phyloP scores from a whole-genome alignment of 2,329 filamentous ascomycete species.

The Venturia nashicola region DNA sequence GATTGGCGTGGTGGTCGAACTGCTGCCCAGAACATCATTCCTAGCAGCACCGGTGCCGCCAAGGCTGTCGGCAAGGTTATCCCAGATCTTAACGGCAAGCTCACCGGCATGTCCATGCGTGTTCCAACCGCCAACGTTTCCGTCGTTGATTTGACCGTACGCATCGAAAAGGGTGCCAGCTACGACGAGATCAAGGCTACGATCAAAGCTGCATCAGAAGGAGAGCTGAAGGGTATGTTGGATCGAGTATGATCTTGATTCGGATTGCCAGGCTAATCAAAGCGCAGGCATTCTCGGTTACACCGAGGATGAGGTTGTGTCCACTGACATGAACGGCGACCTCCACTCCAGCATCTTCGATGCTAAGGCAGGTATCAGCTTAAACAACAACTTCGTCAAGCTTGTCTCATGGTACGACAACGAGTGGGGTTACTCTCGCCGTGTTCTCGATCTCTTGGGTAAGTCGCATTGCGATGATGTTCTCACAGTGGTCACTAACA shows the following conservation, averaged over 20 bases:
- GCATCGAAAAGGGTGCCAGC: constrained; percentile 76
- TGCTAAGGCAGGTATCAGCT: constrained; percentile 95
- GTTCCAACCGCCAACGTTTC: constrained; percentile 98
- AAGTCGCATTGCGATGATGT: constrained; percentile 3
- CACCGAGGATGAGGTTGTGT: constrained; percentile 96
- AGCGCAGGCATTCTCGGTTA: constrained; percentile 69
- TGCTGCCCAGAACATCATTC: constrained; percentile 99
- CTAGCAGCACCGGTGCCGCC: constrained; percentile 95
- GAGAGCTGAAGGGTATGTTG: constrained; percentile 67
- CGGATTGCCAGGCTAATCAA: constrained; percentile 11
- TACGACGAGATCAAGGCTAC: constrained; percentile 90
- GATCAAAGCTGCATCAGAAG: constrained; percentile 74
- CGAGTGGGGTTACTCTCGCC: constrained; percentile 99
- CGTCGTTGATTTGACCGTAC: constrained; percentile 92
- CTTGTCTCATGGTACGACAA: constrained; percentile 98
- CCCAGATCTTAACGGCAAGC: constrained; percentile 94
- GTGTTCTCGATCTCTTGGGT: constrained; percentile 38
- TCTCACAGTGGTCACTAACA: not conserved
- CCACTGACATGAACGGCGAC: constrained; percentile 87
- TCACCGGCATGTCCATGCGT: constrained; percentile 99
- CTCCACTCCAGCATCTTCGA: constrained; percentile 95
- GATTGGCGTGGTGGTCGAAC: constrained; percentile 99
- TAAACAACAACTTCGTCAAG: constrained; percentile 99
- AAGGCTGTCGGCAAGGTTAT: constrained; percentile 99
- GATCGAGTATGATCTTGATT: not conserved